These are phyloP conservation scores for Musa troglodytarum DNA, from an alignment of 176 grass and related monocot genomes.

Conservation along the genomic window DNA sequence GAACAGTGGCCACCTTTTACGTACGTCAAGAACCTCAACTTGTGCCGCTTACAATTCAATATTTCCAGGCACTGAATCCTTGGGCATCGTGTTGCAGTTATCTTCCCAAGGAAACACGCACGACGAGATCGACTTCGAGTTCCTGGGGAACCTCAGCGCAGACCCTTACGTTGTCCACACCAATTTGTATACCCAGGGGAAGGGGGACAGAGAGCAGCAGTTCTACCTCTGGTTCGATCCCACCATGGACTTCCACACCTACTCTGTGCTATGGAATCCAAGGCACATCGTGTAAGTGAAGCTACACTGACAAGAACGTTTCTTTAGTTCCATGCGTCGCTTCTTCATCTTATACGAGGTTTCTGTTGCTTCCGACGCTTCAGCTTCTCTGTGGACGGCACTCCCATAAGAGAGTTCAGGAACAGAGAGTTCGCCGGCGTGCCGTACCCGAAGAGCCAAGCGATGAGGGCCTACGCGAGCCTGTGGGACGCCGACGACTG, in stretches of 20 bases:
- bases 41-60: not conserved
- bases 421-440: not conserved
- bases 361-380: not conserved
- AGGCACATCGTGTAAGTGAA: not conserved
- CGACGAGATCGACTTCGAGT: conserved; percentile 15
- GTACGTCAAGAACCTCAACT: not conserved
- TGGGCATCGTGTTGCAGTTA: not conserved
- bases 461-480: conserved; percentile 10
- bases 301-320: not conserved
- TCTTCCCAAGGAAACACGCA: conserved; percentile 3
- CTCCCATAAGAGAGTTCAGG: conserved; percentile 6
- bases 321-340: not conserved
- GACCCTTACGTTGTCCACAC: conserved; percentile 5
- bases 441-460: not conserved
- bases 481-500: conserved; percentile 10
- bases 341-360: not conserved
- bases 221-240: conserved; percentile 12
- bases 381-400: conserved; percentile 2
- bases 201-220: conserved; percentile 11
- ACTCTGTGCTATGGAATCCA: conserved; percentile 6
- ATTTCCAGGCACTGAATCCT: not conserved
- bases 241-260: conserved; percentile 15
- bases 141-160: conserved; percentile 4
- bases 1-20: conserved; percentile 8
- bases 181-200: conserved; percentile 3